These are phyloP conservation scores for Vitis rotundifolia DNA, from an alignment of 164 flowering plant genomes.

Conservation along the genomic window DNA sequence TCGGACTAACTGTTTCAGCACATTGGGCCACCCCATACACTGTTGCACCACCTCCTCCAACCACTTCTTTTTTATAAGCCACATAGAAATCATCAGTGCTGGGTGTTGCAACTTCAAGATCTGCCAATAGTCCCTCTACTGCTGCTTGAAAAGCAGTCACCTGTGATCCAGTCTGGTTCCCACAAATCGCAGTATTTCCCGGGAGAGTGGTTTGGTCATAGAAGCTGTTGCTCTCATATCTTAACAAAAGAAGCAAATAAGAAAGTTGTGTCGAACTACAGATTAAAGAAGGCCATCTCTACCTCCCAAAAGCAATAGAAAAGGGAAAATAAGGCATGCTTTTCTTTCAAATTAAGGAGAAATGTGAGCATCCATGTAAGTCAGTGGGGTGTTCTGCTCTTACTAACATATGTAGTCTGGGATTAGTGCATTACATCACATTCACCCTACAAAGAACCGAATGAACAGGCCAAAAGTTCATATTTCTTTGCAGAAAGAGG, in stretches of 20 bases:
- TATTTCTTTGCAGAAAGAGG: too few relatives aligned
- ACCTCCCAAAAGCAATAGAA: too few relatives aligned
- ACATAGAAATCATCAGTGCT: slow-evolving; percentile 39
- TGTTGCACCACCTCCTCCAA: neutral
- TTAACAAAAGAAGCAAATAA: slow-evolving; percentile 2
- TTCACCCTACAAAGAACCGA: too few relatives aligned
- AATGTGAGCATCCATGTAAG: too few relatives aligned
- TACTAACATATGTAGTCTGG: too few relatives aligned
- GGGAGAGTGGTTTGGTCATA: slow-evolving; percentile 37
- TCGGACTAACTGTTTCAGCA: slow-evolving; percentile 30
- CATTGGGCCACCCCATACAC: slow-evolving; percentile 63
- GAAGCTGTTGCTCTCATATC: slow-evolving; percentile 49
- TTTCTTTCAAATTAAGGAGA: too few relatives aligned
- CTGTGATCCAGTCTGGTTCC: slow-evolving; percentile 28
- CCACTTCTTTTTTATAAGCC: slow-evolving; percentile 25
- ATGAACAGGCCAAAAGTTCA: too few relatives aligned
- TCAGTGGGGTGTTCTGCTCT: too few relatives aligned
- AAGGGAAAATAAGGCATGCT: too few relatives aligned
- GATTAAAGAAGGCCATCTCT: too few relatives aligned
- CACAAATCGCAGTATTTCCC: slow-evolving; percentile 35
- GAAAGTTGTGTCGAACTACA: too few relatives aligned
- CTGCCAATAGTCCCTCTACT: slow-evolving; percentile 15
- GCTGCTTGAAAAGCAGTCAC: slow-evolving; percentile 14
- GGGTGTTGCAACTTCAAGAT: slow-evolving; percentile 43
- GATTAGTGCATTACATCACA: too few relatives aligned